Evolutionary conservation across 2,329 filamentous ascomycete genomes (phyloP), one percentile per base, ranked within the genome.

Genomic region (Cordyceps fumosorosea): DNA sequence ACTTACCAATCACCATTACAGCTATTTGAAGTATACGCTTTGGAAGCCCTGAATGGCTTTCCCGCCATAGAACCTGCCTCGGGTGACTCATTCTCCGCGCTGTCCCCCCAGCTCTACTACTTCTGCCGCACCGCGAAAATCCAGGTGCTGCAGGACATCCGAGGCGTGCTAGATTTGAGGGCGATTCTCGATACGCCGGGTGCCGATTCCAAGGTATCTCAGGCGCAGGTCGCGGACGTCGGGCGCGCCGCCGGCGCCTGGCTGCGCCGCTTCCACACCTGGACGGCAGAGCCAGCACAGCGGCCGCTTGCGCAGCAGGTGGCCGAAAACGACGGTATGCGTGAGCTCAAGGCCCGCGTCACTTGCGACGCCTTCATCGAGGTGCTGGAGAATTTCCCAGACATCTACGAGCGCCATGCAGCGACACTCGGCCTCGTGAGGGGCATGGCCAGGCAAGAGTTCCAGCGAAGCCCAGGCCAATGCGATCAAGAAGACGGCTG

Each of bases 211-310:
- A 32, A 29, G 29, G 10, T 48, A 26, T 61, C 26, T 18, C 48
- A 26, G 32, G 26, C n/a, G n/a, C 32, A 54, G 42, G 20, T 44
- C 2, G 18, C 26, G 42, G 26, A 54, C 18, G 32, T 56, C n/a
- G 52, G 59, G 34, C 51, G 42, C 10, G 59, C 44, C 7, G 18
- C n/a, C 1, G 44, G 44, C 16, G n/a, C 11, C 1, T 62, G 59
- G 59, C 52, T 62, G 37, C 50, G 20, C 5, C 32, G 51, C 50
- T 62, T 56, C n/a, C 59, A 61, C 40, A 24, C 42, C 12, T 60
- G 57, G 57, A 29, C 57, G 14, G 42, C 20, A 24, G 14, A 32
- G 42, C 52, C 52, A 7, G 52, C 42, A 29, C 59, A 62, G 42
- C 51, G 20, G 22, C 8, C 22, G 24, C 22, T 62, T 8, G 42